Percentiles rank a stretch among this genome's conserved stretches.
phyloP scores from a whole-genome alignment of 352 stramenopile species.

The Globisporangium cylindrosporum region DNA sequence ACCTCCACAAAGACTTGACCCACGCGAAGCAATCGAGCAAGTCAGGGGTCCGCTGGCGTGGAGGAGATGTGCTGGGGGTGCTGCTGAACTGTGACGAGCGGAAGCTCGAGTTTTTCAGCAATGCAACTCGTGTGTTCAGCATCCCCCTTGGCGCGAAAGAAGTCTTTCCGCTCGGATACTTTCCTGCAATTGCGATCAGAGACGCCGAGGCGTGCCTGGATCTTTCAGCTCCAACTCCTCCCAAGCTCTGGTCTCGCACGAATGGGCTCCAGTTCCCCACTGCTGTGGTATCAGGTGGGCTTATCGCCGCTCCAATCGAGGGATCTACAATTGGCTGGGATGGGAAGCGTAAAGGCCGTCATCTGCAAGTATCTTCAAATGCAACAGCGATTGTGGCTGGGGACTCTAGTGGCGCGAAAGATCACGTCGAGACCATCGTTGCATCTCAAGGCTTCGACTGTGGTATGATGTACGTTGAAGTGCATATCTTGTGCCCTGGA shows the following conservation, averaged over 20 bases:
- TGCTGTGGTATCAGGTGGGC: slow-evolving; percentile 58
- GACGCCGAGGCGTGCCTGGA: slow-evolving; percentile 69
- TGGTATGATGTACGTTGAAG: slow-evolving; percentile 54
- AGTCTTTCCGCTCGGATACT: slow-evolving; percentile 29
- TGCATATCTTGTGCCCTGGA: slow-evolving; percentile 51
- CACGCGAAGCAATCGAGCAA: slow-evolving; percentile 18
- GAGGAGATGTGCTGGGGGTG: slow-evolving; percentile 41
- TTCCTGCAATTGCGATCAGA: slow-evolving; percentile 54
- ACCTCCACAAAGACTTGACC: slow-evolving; percentile 37
- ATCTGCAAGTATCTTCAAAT: slow-evolving; percentile 47
- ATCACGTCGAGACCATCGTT: slow-evolving; percentile 58
- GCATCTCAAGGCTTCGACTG: slow-evolving; percentile 49
- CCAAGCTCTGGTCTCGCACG: slow-evolving; percentile 57
- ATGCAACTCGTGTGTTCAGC: slow-evolving; percentile 31
- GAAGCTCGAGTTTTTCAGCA: slow-evolving; percentile 62
- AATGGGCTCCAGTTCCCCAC: slow-evolving; percentile 54
- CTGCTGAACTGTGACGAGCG: slow-evolving; percentile 63
- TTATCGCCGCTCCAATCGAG: slow-evolving; percentile 56
- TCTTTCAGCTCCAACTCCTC: slow-evolving; percentile 45
- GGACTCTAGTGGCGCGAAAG: slow-evolving; percentile 39
- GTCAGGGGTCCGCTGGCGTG: slow-evolving; percentile 31
- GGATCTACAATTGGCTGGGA: slow-evolving; percentile 63
- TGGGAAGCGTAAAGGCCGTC: slow-evolving; percentile 46
- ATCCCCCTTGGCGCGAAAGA: slow-evolving; percentile 25
- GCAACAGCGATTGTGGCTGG: slow-evolving; percentile 56